Percentiles rank a stretch among this genome's conserved stretches.
Conservation (phyloP, 148 eudicot genomes). For the Amaranthus cruentus region DNA sequence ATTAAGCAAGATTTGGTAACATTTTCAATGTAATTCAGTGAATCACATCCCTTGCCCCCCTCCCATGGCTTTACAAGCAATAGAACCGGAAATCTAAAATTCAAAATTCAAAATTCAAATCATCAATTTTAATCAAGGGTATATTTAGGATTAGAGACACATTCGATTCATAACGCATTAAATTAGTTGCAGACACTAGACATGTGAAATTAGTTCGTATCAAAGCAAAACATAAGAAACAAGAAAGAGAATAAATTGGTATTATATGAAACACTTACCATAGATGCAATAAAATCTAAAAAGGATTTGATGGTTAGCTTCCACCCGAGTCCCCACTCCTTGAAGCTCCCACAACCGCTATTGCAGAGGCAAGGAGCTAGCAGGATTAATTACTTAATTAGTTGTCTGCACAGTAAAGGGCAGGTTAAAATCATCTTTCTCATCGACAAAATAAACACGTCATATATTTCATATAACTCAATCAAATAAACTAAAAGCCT, state of each 20-base stretch:
- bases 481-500: background rate
- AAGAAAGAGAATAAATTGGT: background rate
- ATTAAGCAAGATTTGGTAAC: background rate
- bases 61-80: too few species aligned
- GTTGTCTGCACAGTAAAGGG: constrained; percentile 12
- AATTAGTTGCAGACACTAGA: background rate
- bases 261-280: constrained; percentile 20
- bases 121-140: too few species aligned
- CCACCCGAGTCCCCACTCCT: background rate
- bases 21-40: too few species aligned
- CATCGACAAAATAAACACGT: background rate
- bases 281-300: constrained; percentile 3
- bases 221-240: background rate
- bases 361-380: constrained; percentile 26
- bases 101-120: too few species aligned
- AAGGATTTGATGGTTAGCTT: constrained; percentile 9
- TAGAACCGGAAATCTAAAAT: too few species aligned
- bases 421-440: background rate
- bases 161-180: too few species aligned
- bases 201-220: background rate
- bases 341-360: constrained; percentile 28
- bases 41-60: too few species aligned
- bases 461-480: background rate
- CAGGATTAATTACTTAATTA: constrained; percentile 4
- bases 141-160: too few species aligned